These are phyloP conservation scores for Pseudocercospora vitis DNA, from an alignment of 2,329 filamentous ascomycete genomes.

Conservation along the genomic window DNA sequence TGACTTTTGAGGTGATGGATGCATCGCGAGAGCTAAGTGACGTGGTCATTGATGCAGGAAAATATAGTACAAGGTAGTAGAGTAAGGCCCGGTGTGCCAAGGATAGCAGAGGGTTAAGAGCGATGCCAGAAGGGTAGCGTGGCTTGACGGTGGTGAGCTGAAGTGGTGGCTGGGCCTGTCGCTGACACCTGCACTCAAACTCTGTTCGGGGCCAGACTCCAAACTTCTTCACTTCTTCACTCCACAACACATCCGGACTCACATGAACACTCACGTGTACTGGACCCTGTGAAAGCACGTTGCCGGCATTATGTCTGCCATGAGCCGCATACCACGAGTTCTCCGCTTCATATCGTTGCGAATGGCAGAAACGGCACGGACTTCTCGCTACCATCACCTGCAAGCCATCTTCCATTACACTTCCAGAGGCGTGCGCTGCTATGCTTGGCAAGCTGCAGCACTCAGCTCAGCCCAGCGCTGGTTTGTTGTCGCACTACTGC, in stretches of 20 bases:
- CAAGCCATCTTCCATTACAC: slow-evolving; percentile 1
- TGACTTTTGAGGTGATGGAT: no score
- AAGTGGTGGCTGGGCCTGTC: background rate
- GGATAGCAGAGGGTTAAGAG: no score
- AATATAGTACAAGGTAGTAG: no score
- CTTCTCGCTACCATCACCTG: background rate
- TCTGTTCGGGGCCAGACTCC: background rate
- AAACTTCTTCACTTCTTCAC: no score
- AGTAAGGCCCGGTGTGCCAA: no score
- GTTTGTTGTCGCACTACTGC: background rate
- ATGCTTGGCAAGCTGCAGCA: background rate
- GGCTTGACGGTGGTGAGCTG: background rate
- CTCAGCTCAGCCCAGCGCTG: background rate
- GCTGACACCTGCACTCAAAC: background rate
- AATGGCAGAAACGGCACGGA: background rate
- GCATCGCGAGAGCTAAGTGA: no score
- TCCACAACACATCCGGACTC: no score
- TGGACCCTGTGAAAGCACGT: no score
- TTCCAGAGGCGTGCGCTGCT: background rate
- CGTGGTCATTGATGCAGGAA: no score
- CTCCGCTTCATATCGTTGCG: background rate
- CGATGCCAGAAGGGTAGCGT: background rate
- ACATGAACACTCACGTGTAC: no score
- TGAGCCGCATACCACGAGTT: background rate
- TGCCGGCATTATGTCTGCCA: background rate